Evolutionary conservation across 164 flowering plant genomes (phyloP).

Genomic region (Akebia trifoliata): DNA sequence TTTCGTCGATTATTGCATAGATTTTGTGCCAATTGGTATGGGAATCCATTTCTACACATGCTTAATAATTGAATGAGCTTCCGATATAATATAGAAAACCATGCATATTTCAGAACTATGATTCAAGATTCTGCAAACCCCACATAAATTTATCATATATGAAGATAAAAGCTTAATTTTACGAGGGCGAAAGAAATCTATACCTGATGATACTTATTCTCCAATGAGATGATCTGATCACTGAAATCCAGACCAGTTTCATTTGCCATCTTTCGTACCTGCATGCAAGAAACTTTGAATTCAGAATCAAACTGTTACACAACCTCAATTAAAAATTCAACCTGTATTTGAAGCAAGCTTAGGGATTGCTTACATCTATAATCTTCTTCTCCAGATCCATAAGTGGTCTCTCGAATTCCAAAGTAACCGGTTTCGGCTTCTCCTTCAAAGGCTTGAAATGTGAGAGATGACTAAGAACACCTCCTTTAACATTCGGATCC

Average conservation of each 20-base stretch:
- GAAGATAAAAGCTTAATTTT: too few relatives aligned
- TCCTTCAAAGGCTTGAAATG: constrained; percentile 81
- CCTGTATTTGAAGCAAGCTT: neutral
- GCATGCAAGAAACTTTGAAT: constrained; percentile 9
- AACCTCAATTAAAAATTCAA: neutral
- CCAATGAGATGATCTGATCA: constrained; percentile 68
- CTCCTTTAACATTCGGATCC: constrained; percentile 82
- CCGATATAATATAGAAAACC: neutral
- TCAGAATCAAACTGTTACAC: neutral
- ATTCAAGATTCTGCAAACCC: neutral
- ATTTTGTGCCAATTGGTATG: neutral
- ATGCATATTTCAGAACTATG: neutral
- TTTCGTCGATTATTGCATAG: neutral
- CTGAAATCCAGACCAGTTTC: constrained; percentile 92
- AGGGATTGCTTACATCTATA: constrained; percentile 43
- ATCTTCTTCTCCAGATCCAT: constrained; percentile 74
- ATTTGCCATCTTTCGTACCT: constrained; percentile 85
- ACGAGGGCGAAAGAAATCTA: neutral
- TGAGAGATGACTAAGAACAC: constrained; percentile 59
- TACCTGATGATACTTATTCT: constrained; percentile 82
- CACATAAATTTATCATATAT: too few relatives aligned
- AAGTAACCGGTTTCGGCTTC: constrained; percentile 72
- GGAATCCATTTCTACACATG: neutral
- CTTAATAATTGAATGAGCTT: neutral
- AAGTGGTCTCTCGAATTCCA: constrained; percentile 92